Conservation (phyloP, 352 stramenopile species). For the Globisporangium alternatum region DNA sequence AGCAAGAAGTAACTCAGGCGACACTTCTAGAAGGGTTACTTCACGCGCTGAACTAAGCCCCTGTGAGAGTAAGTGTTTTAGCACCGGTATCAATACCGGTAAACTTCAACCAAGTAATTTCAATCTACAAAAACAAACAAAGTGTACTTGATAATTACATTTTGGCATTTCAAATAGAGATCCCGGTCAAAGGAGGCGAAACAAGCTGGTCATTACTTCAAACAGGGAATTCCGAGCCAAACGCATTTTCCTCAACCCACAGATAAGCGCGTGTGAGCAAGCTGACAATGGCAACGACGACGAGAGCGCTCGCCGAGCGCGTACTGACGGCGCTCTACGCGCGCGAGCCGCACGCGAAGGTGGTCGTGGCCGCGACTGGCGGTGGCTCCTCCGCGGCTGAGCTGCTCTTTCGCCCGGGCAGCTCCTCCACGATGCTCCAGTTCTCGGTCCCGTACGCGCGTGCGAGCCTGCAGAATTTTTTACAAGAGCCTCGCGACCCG, state of each 20-base stretch:
- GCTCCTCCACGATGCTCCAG: constrained; percentile 71
- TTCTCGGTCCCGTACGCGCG: constrained; percentile 68
- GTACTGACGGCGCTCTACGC: constrained; percentile 56
- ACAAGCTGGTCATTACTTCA: no score
- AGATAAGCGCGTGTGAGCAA: background rate
- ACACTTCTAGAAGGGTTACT: background rate
- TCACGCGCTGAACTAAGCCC: background rate
- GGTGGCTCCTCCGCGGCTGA: constrained; percentile 43
- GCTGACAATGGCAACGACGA: background rate
- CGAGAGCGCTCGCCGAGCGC: constrained; percentile 37
- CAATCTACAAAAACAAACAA: background rate
- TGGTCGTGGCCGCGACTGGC: constrained; percentile 53
- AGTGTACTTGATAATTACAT: no score
- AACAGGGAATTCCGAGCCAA: no score
- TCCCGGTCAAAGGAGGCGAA: no score
- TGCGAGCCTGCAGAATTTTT: constrained; percentile 50
- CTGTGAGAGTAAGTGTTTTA: background rate
- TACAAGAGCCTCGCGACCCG: constrained; percentile 22
- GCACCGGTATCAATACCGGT: background rate
- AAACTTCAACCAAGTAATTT: background rate
- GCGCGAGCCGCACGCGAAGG: constrained; percentile 47
- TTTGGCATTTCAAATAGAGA: no score
- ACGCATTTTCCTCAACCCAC: no score
- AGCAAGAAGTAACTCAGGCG: background rate
- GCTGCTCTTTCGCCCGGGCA: constrained; percentile 50